Base-by-base conservation (phyloP, 2,329 filamentous ascomycete genomes). In the Cladosporium austrohemisphaericum region DNA sequence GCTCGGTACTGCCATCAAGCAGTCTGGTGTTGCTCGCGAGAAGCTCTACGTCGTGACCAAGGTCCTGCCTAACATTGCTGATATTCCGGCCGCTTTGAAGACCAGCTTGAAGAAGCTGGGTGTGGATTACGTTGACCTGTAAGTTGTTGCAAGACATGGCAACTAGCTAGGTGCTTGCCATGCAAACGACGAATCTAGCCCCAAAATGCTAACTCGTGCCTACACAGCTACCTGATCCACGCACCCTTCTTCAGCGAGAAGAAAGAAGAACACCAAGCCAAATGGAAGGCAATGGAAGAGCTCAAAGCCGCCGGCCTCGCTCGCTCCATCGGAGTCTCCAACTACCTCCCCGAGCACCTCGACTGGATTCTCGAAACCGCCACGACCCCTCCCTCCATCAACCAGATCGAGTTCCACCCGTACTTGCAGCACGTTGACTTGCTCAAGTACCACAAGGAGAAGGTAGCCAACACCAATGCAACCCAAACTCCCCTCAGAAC, bases 381-480 rank as follows among this genome's bases (percentile, higher is more conserved):
- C n/a, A 75, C 68, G 31, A 71, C 81, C 9, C 68, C 72, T 1
- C 83, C 83, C 1, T 79, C 79, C 2, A 76, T 78, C 57, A 86
- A 86, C 67, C 83, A 86, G 68, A 80, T 86, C 55, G 83, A 86
- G 64, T 80, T 80, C 44, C 82, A 86, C 64, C 81, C 83, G 2
- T 84, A 84, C 59, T 72, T 86, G 9, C 83, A 85, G 62, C 83
- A 80, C 61, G 68, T 69, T 2, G 71, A 77, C 14, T 68, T 87
- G 22, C 65, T 83, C 6, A 69, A 75, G 11, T 81, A 76, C 65
- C 70, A 75, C 65, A 73, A 71, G 59, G 57, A 70, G 50, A 57
- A 62, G 47, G 59, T 56, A 50, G 45, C 23, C 11, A 35, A 16
- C 32, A 2, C n/a, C n/a, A n/a, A 9, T 3, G 3, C 16, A 7